phyloP scores from a whole-genome alignment of 1,139 yeast species.

The Tardiomyces digboiensis region DNA sequence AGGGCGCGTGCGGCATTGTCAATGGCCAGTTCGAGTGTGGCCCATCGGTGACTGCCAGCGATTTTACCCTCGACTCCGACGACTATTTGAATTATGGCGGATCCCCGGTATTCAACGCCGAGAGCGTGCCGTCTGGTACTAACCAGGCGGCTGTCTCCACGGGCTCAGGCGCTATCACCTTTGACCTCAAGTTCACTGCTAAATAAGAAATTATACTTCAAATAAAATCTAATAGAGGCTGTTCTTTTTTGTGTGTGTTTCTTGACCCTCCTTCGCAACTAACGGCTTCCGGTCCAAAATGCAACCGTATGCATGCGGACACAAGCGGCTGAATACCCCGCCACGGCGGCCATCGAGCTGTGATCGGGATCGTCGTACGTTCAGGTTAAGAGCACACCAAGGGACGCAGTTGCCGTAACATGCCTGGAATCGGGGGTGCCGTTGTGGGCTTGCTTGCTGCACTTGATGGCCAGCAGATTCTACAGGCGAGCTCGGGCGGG shows the following conservation, averaged over 20 bases:
- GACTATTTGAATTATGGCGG: conserved; percentile 52
- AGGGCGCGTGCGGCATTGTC: conserved; percentile 62
- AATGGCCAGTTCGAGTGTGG: conserved; percentile 29
- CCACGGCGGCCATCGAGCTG: too few relatives aligned
- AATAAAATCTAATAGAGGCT: too few relatives aligned
- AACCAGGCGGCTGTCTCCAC: conserved; percentile 46
- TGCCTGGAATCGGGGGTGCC: background rate
- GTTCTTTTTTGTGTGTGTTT: too few relatives aligned
- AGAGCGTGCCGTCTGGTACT: conserved; percentile 37
- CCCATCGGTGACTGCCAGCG: conserved; percentile 17
- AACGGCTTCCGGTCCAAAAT: too few relatives aligned
- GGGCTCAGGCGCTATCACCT: conserved; percentile 34
- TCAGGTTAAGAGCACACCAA: too few relatives aligned
- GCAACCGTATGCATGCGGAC: too few relatives aligned
- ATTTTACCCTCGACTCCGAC: conserved; percentile 22
- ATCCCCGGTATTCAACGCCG: conserved; percentile 53
- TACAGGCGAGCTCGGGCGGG: background rate
- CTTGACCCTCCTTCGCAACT: too few relatives aligned
- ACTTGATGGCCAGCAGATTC: background rate
- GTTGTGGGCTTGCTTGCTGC: background rate
- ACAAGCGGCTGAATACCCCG: too few relatives aligned
- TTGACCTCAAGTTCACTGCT: conserved; percentile 32
- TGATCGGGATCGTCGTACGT: too few relatives aligned
- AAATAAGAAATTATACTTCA: conserved; percentile 3
- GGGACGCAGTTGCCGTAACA: too few relatives aligned